Base-by-base conservation (phyloP, 106 monocot species). In the Iris macrosiphon region DNA sequence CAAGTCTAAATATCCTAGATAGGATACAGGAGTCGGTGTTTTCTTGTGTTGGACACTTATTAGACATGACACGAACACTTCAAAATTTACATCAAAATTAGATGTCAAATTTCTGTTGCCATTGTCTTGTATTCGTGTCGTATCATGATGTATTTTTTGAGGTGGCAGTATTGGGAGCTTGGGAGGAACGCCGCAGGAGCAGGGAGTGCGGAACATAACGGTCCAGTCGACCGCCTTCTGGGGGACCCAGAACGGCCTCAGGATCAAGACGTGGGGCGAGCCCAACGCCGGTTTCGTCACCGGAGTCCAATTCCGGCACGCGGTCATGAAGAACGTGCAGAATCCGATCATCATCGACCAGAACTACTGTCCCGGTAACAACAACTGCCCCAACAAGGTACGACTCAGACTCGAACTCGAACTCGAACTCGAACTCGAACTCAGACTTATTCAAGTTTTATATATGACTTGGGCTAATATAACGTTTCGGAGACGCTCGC, bases 111-210 rank as follows among this genome's bases (percentile, higher is more conserved):
- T n/a, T n/a, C n/a, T n/a, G n/a, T n/a, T n/a, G n/a, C n/a, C n/a
- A n/a, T n/a, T n/a, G n/a, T n/a, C n/a, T n/a, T n/a, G n/a, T n/a
- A n/a, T n/a, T n/a, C n/a, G 10, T 35, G n/a, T n/a, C n/a, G n/a
- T 25, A 17, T 49, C 20, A 29, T 3, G 31, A 52, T 3, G 3
- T 28, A 6, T 19, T 11, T 4, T 29, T 70, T 70, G 10, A n/a
- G n/a, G n/a, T n/a, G n/a, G n/a, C 42, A 56, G 55, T 24, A 66
- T 66, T 31, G 66, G 66, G 14, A 66, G 66, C 53, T 12, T 66
- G 6, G 66, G 66, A 22, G 27, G 20, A 23, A 26, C 52, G 21
- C 40, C 28, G n/a, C 28, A 41, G 16, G 46, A 57, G 2, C 4
- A 40, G 14, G 45, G 37, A 3, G 66, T 66, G 31, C 4, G 24